phyloP scores from a whole-genome alignment of 768 basidiomycete genomes.

The Astraeus odoratus region DNA sequence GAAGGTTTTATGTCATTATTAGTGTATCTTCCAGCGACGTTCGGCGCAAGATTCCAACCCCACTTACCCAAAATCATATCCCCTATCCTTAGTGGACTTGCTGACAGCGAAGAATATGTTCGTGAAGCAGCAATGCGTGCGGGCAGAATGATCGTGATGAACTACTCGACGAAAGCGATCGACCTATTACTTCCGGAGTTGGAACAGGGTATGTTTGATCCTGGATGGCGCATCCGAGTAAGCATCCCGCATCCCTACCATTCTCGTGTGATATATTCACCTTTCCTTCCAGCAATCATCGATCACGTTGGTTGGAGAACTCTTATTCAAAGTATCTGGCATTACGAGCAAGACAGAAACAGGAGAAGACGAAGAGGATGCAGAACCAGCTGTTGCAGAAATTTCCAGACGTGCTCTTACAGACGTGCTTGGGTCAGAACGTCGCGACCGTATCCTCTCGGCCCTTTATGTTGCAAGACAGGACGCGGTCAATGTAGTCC shows the following conservation, averaged over 20 bases:
- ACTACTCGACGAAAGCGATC: conserved; percentile 88
- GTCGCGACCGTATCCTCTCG: conserved; percentile 85
- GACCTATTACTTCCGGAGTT: conserved; percentile 92
- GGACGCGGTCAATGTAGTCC: conserved; percentile 82
- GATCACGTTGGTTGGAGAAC: conserved; percentile 90
- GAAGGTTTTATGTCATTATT: conserved; percentile 99
- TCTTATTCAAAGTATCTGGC: conserved; percentile 94
- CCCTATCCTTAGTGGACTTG: conserved; percentile 86
- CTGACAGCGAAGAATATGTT: conserved; percentile 92
- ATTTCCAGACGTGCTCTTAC: conserved; percentile 78
- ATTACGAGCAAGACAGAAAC: conserved; percentile 80
- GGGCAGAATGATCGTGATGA: conserved; percentile 96
- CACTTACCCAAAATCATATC: conserved; percentile 92
- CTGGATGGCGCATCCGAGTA: conserved; percentile 92
- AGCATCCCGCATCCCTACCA: conserved; percentile 17
- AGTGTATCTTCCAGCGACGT: conserved; percentile 92
- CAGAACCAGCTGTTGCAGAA: conserved; percentile 63
- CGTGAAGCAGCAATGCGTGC: conserved; percentile 97
- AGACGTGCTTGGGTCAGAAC: conserved; percentile 82
- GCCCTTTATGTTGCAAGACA: conserved; percentile 91
- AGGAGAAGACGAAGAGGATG: conserved; percentile 66
- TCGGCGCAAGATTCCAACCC: conserved; percentile 93
- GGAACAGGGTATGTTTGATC: conserved; percentile 91
- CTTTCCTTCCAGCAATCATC: conserved; percentile 68
- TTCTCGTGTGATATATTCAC: conserved; percentile 9